phyloP scores from a whole-genome alignment of 2,329 filamentous ascomycete species.

The Bretziella fagacearum region DNA sequence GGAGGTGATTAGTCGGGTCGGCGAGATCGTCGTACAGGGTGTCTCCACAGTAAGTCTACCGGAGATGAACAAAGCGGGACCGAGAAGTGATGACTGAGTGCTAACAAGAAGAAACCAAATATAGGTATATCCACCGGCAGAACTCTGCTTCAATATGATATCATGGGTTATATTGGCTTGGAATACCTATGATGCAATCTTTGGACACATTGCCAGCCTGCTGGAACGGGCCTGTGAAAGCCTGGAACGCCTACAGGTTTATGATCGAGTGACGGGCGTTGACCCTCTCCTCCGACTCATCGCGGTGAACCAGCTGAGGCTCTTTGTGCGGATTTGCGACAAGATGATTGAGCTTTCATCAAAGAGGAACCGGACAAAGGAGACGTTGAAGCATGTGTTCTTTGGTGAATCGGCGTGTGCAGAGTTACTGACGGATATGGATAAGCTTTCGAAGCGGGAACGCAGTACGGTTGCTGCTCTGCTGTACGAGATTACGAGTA shows the following conservation, averaged over 20 bases:
- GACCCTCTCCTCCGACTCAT: conserved; percentile 3
- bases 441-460: neutral
- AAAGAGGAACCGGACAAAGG: neutral
- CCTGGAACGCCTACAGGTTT: neutral
- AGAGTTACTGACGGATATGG: conserved; percentile 1
- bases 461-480: neutral
- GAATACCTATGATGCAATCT: neutral
- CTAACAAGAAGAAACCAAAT: neutral
- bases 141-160: conserved; percentile 4
- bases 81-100: neutral
- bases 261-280: neutral
- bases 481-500: neutral
- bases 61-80: neutral
- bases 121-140: conserved; percentile 1
- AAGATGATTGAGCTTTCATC: neutral
- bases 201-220: neutral
- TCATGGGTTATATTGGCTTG: neutral
- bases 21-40: neutral
- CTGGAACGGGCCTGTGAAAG: neutral
- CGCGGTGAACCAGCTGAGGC: neutral
- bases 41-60: neutral
- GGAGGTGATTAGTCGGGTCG: neutral
- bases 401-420: neutral
- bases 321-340: conserved; percentile 6
- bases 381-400: neutral